Evolutionary conservation across 2,329 filamentous ascomycete species (phyloP), one percentile per base, ranked within the genome.

Genomic region (Cordyceps tenuipes): DNA sequence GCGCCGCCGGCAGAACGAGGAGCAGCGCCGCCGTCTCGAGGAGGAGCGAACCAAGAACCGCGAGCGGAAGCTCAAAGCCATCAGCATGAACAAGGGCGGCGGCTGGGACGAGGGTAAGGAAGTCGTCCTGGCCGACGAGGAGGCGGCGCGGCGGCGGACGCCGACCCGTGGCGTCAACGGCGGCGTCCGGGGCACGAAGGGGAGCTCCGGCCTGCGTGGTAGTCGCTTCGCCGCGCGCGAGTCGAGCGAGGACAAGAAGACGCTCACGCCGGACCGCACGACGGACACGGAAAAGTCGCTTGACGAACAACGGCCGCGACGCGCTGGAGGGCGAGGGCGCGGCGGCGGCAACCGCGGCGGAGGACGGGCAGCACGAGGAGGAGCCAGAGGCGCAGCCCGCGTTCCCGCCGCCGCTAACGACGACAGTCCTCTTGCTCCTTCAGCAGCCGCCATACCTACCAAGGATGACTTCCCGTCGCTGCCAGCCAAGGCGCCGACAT

Each of bases 41-140:
- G 82, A 84, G 43, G 84, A 86, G 72, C 77, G 84, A 13, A 81
- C 79, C 26, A 78, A 77, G 64, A 86, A 86, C 66, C 71, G 83
- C 9, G 82, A 84, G 70, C 73, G 83, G 55, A 86, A 86, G 68
- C 74, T 86, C 21, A 81, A 81, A 64, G 83, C 83, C 0, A 78
- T 85, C 73, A 76, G 77, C 34, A 73, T 71, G 51, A 81, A 79
- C 68, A 77, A 82, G 44, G 77, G 76, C 34, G 78, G 75, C 63
- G 39, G 39, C 15, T 86, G 83, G 84, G 83, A 86, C 61, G 78
- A 82, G 66, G 82, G 82, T 46, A 85, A 85, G 70, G 73, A 77
- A 47, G 70, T 17, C 41, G 13, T 73, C 12, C 65, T 72, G 15
- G 71, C 70, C 17, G 74, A 76, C 46, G 76, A 79, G 61, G 75